phyloP scores from a whole-genome alignment of 164 flowering plant genomes.

The Akebia trifoliata region DNA sequence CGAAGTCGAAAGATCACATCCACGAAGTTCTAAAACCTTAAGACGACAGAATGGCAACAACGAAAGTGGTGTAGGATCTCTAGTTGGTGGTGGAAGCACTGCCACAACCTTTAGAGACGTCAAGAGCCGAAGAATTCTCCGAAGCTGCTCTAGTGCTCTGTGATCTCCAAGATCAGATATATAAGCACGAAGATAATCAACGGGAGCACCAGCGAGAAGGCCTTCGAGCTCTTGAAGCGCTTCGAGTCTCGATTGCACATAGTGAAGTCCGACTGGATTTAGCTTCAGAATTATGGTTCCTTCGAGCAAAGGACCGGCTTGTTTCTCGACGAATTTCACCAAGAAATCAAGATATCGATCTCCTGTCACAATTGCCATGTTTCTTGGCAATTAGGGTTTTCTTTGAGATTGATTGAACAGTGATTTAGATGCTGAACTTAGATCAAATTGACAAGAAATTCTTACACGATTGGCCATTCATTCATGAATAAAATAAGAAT shows the following conservation, averaged over 20 bases:
- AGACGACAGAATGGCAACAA: slow-evolving; percentile 64
- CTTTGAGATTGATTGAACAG: background rate
- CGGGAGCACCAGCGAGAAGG: slow-evolving; percentile 78
- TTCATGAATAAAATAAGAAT: background rate
- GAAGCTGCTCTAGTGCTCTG: slow-evolving; percentile 87
- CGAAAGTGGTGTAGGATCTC: slow-evolving; percentile 81
- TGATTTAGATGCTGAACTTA: background rate
- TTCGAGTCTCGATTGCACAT: slow-evolving; percentile 87
- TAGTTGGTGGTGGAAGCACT: slow-evolving; percentile 39
- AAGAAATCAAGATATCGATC: slow-evolving; percentile 77
- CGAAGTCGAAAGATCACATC: slow-evolving; percentile 88
- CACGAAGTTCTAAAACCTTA: slow-evolving; percentile 77
- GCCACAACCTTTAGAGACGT: slow-evolving; percentile 81
- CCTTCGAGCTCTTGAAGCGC: slow-evolving; percentile 75
- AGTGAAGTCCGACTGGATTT: slow-evolving; percentile 86
- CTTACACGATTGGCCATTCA: background rate
- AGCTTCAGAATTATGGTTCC: slow-evolving; percentile 61
- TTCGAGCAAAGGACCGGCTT: slow-evolving; percentile 64
- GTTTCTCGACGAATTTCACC: slow-evolving; percentile 62
- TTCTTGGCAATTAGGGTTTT: background rate
- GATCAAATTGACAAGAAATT: background rate
- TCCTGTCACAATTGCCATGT: slow-evolving; percentile 84
- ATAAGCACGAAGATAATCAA: slow-evolving; percentile 93
- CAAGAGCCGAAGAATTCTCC: slow-evolving; percentile 67
- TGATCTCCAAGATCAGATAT: slow-evolving; percentile 96